These are phyloP conservation scores for Alternaria burnsii DNA, from an alignment of 2,329 filamentous ascomycete species.

Conservation along the genomic window DNA sequence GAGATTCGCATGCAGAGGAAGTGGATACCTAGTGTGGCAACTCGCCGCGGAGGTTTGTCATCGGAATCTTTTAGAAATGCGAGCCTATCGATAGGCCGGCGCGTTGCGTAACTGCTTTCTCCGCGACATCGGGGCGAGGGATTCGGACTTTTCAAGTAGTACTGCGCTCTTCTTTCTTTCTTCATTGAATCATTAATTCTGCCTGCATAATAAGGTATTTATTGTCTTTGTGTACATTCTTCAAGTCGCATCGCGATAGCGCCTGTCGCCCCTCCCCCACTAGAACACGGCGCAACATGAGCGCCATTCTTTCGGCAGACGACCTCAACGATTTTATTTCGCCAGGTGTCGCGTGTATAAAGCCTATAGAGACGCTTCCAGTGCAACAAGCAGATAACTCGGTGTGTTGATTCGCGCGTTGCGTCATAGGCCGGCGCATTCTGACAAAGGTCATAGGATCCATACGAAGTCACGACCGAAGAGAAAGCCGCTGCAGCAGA, in stretches of 20 bases:
- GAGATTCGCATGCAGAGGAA: constrained; percentile 4
- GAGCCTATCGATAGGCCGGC: constrained; percentile 45
- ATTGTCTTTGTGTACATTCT: not conserved
- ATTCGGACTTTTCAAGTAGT: constrained; percentile 15
- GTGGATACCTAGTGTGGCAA: constrained; percentile 28
- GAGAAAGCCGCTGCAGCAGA: constrained; percentile 70
- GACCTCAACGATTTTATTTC: constrained; percentile 99
- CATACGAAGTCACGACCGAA: constrained; percentile 92
- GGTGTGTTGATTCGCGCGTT: constrained; percentile 44
- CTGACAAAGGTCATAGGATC: constrained; percentile 55
- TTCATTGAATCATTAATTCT: not conserved
- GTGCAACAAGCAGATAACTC: constrained; percentile 56
- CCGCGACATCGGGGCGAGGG: constrained; percentile 27
- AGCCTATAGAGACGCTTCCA: constrained; percentile 92
- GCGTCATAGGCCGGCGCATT: constrained; percentile 28
- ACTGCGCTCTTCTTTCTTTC: constrained; percentile 6
- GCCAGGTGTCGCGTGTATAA: constrained; percentile 96
- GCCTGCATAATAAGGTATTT: constrained; percentile 2
- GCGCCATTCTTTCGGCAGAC: constrained; percentile 94
- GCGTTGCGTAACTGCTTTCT: constrained; percentile 28
- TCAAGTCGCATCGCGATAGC: constrained; percentile 2
- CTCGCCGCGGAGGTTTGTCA: constrained; percentile 31
- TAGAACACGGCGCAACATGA: constrained; percentile 67
- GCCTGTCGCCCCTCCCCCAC: constrained; percentile 26
- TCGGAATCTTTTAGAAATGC: constrained; percentile 27